Evolutionary conservation across 2,329 filamentous ascomycete genomes (phyloP).

Genomic region (Aureobasidium leucospermi): DNA sequence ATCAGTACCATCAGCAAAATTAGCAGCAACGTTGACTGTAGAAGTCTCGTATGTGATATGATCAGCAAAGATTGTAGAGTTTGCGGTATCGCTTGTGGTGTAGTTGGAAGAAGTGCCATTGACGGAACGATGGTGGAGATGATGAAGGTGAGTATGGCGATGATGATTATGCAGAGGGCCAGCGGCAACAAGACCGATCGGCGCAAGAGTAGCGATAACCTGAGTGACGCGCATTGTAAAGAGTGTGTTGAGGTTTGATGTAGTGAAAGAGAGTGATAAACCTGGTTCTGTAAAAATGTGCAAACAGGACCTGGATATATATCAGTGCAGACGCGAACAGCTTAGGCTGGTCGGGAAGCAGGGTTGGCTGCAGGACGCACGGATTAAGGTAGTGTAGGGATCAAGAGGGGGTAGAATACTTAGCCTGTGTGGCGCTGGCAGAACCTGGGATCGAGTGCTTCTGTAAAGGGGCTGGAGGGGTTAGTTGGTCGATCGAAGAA

Average conservation of each 20-base stretch:
- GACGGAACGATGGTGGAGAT: conserved; percentile 9
- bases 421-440: conserved; percentile 11
- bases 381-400: conserved; percentile 11
- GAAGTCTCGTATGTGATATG: conserved; percentile 7
- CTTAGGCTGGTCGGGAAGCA: neutral
- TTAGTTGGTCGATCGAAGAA: conserved; percentile 8
- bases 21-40: conserved; percentile 6
- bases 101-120: neutral
- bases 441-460: conserved; percentile 5
- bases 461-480: conserved; percentile 14
- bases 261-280: conserved; percentile 8
- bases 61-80: conserved; percentile 7
- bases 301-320: conserved; percentile 12
- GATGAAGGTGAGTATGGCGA: conserved; percentile 9
- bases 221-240: conserved; percentile 11
- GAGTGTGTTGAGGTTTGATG: conserved; percentile 2
- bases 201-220: neutral
- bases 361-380: conserved; percentile 7
- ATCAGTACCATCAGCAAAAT: conserved; percentile 7
- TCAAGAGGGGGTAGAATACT: conserved; percentile 9
- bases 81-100: neutral
- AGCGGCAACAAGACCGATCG: neutral
- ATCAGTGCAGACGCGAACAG: conserved; percentile 13
- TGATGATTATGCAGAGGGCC: neutral
- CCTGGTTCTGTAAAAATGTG: conserved; percentile 9